Evolutionary conservation across 2,329 filamentous ascomycete species (phyloP).

Genomic region (Venturia oleaginea): DNA sequence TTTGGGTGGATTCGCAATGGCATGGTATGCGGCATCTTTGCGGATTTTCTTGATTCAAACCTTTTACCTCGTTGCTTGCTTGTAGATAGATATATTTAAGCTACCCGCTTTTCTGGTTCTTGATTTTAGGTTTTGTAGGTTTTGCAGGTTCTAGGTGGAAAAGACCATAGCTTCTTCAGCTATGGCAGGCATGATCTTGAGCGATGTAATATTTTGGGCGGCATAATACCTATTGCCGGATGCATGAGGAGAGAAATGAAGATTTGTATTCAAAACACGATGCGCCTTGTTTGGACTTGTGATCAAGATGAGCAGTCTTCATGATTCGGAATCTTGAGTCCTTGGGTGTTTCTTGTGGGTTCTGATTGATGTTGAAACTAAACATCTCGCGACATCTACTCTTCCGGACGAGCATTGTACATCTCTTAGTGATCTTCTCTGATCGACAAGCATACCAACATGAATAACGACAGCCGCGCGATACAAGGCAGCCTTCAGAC

Average conservation of each 20-base stretch:
- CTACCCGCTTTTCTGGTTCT: not conserved
- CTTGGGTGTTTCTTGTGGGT: not conserved
- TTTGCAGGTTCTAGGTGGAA: not conserved
- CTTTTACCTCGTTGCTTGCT: not conserved
- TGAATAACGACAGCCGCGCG: too few species aligned
- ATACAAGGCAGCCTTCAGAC: too few species aligned
- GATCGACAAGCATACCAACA: too few species aligned
- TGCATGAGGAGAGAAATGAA: not conserved
- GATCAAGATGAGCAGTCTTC: not conserved
- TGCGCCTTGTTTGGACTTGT: not conserved
- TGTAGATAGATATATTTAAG: constrained; percentile 5
- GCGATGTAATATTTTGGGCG: constrained; percentile 7
- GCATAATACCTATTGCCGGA: constrained; percentile 1
- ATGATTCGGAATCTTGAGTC: not conserved
- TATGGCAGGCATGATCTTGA: not conserved
- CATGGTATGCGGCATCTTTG: constrained; percentile 2
- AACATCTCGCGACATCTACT: not conserved
- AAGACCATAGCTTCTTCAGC: not conserved
- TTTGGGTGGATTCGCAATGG: not conserved
- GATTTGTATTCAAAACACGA: constrained; percentile 1
- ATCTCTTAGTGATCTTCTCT: too few species aligned
- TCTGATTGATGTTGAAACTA: not conserved
- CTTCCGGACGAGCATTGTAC: not conserved
- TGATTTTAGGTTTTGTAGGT: not conserved
- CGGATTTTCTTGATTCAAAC: not conserved